These are phyloP conservation scores for Aspergillus affinis DNA, from an alignment of 495 filamentous ascomycete species.

Conservation along the genomic window DNA sequence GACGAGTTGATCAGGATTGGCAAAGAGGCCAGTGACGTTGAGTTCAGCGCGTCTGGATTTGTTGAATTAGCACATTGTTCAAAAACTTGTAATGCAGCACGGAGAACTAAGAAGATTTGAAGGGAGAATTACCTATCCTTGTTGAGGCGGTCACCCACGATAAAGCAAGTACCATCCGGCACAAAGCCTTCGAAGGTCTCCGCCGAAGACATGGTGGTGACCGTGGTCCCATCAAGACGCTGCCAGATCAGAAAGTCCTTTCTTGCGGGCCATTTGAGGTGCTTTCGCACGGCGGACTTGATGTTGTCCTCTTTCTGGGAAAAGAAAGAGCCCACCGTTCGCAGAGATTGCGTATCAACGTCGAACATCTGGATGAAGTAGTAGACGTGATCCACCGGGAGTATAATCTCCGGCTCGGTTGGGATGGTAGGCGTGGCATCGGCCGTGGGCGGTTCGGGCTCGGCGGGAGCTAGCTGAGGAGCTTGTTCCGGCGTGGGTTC, in stretches of 20 bases:
- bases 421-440: not conserved
- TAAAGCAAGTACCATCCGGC: slow-evolving; percentile 45
- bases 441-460: slow-evolving; percentile 4
- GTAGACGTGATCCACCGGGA: slow-evolving; percentile 43
- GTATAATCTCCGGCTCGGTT: slow-evolving; percentile 16
- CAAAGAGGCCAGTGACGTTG: slow-evolving; percentile 40
- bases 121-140: slow-evolving; percentile 37
- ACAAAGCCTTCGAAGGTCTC: slow-evolving; percentile 41
- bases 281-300: slow-evolving; percentile 41
- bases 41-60: slow-evolving; percentile 33
- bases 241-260: slow-evolving; percentile 50
- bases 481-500: slow-evolving; percentile 4
- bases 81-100: not conserved
- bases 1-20: slow-evolving; percentile 47
- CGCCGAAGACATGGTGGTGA: slow-evolving; percentile 39
- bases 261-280: slow-evolving; percentile 36
- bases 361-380: slow-evolving; percentile 56
- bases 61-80: slow-evolving; percentile 11
- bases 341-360: slow-evolving; percentile 42
- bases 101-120: not conserved
- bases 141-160: slow-evolving; percentile 43
- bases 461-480: slow-evolving; percentile 11
- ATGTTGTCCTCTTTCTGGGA: slow-evolving; percentile 46
- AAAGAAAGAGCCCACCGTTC: slow-evolving; percentile 55
- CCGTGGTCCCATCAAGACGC: slow-evolving; percentile 39